Percentiles rank a stretch among this genome's conserved stretches.
Evolutionary conservation across 1,284 basidiomycete genomes (phyloP).

Genomic region (Naganishia cerealis): DNA sequence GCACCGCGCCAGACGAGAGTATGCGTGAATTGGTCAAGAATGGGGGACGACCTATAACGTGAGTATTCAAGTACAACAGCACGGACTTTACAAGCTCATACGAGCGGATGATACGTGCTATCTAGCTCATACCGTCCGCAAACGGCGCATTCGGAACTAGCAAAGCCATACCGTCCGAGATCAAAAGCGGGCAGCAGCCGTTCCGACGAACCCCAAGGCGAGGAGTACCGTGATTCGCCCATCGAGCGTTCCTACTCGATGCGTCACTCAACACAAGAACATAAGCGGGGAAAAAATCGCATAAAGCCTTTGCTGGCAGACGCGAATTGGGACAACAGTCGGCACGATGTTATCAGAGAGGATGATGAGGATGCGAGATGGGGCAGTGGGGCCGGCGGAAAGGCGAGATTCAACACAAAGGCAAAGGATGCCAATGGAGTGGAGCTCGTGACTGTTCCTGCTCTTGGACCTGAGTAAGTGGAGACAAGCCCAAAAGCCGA

Average conservation of each 20-base stretch:
- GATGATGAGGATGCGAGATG: slow-evolving; percentile 8
- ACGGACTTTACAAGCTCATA: slow-evolving; percentile 31
- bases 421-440: slow-evolving; percentile 51
- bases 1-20: slow-evolving; percentile 53
- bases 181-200: not conserved
- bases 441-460: slow-evolving; percentile 82
- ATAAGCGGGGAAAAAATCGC: not conserved
- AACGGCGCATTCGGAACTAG: slow-evolving; percentile 31
- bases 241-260: slow-evolving; percentile 27
- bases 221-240: slow-evolving; percentile 21
- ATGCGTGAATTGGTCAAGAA: slow-evolving; percentile 43
- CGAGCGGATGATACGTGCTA: slow-evolving; percentile 19
- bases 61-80: slow-evolving; percentile 19
- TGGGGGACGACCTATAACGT: slow-evolving; percentile 48
- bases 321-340: slow-evolving; percentile 19
- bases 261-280: slow-evolving; percentile 3
- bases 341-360: slow-evolving; percentile 12
- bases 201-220: not conserved
- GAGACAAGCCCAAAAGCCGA: not conserved
- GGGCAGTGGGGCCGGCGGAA: slow-evolving; percentile 41
- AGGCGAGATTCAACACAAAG: slow-evolving; percentile 22
- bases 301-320: slow-evolving; percentile 17
- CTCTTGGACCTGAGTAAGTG: slow-evolving; percentile 69
- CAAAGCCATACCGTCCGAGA: slow-evolving; percentile 22
- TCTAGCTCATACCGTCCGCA: slow-evolving; percentile 16